phyloP scores from a whole-genome alignment of 108 stramenopile genomes.

The Fistulifera pelliculosa region DNA sequence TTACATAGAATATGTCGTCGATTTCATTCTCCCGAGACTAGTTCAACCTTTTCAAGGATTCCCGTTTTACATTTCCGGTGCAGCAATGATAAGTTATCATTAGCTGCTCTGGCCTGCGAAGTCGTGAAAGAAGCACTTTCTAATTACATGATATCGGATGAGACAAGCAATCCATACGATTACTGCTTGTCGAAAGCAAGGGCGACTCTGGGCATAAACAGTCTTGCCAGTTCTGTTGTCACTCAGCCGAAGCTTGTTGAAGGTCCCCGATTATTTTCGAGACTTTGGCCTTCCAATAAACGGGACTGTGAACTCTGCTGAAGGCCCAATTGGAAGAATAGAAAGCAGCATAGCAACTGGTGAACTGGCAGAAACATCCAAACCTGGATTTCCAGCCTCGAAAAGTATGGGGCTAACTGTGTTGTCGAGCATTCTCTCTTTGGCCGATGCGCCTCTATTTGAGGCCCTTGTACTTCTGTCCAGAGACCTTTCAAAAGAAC shows the following conservation, averaged over 20 bases:
- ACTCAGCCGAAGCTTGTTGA: neutral
- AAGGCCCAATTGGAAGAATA: neutral
- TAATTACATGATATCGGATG: constrained; percentile 39
- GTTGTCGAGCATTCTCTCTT: constrained; percentile 34
- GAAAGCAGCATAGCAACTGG: constrained; percentile 8
- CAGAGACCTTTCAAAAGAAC: constrained; percentile 25
- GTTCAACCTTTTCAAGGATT: constrained; percentile 24
- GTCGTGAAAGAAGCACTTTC: constrained; percentile 60
- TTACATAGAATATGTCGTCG: constrained; percentile 67
- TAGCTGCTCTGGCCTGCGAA: constrained; percentile 49
- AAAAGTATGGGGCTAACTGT: constrained; percentile 46
- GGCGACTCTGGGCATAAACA: constrained; percentile 18
- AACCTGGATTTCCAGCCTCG: constrained; percentile 20
- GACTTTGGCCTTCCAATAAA: constrained; percentile 13
- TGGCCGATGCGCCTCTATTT: constrained; percentile 35
- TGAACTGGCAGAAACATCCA: neutral
- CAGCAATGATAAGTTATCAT: constrained; percentile 43
- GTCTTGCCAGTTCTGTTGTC: constrained; percentile 9
- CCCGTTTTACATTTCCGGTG: constrained; percentile 38
- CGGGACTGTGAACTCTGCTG: neutral
- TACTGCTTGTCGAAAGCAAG: constrained; percentile 8
- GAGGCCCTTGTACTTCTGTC: constrained; percentile 33
- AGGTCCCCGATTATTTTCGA: constrained; percentile 4
- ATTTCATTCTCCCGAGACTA: constrained; percentile 64
- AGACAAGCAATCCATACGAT: constrained; percentile 2